Evolutionary conservation across 2,329 filamentous ascomycete genomes (phyloP).

Genomic region (Penicillium concentricum): DNA sequence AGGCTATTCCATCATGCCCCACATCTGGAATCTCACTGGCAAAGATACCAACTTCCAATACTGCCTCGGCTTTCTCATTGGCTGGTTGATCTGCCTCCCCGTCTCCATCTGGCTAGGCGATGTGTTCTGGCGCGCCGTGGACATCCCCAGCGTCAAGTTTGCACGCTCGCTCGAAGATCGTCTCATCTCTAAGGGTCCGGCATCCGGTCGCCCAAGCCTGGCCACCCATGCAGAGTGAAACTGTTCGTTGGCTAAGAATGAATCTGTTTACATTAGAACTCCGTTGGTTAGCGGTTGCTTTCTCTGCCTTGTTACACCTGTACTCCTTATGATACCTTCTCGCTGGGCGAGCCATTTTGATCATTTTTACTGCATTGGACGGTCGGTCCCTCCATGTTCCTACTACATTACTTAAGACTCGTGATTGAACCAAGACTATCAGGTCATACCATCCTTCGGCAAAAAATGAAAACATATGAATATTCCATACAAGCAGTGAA

Average conservation of each 20-base stretch:
- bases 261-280: neutral
- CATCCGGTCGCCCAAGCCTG: conserved; percentile 5
- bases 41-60: conserved; percentile 41
- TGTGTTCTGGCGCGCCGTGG: conserved; percentile 59
- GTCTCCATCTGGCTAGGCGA: conserved; percentile 57
- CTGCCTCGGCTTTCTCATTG: conserved; percentile 40
- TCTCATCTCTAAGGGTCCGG: conserved; percentile 24
- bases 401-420: neutral
- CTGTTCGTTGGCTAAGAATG: neutral
- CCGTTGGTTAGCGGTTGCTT: neutral
- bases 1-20: conserved; percentile 46
- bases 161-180: conserved; percentile 50
- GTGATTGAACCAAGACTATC: neutral
- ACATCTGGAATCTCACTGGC: conserved; percentile 41
- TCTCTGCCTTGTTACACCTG: neutral
- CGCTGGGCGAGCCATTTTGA: conserved; percentile 7
- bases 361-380: neutral
- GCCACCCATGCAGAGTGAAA: conserved; percentile 7
- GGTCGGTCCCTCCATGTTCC: neutral
- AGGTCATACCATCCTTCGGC: neutral
- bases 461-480: neutral
- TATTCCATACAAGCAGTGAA: neutral
- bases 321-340: conserved; percentile 4
- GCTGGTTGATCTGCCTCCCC: conserved; percentile 40
- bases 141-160: conserved; percentile 52